Evolutionary conservation across 345 rosid genomes (phyloP).

Genomic region (Brassica napus): DNA sequence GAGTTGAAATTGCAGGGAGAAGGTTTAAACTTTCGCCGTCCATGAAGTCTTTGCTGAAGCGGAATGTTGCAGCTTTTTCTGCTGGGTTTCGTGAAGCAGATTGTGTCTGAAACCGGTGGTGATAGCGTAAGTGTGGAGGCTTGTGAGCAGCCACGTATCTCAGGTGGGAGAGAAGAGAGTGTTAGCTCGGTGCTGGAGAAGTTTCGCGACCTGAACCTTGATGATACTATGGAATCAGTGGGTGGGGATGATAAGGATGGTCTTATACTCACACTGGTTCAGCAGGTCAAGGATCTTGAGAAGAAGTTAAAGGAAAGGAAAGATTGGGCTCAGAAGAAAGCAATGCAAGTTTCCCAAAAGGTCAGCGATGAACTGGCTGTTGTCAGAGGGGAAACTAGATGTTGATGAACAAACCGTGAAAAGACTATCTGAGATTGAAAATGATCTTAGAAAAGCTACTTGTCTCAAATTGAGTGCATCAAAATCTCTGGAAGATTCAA

Average conservation of each 20-base stretch:
- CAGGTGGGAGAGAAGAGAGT: conserved; percentile 39
- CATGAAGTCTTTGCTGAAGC: conserved; percentile 77
- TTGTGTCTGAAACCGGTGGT: conserved; percentile 43
- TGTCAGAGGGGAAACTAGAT: conserved; percentile 50
- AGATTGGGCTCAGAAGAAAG: conserved; percentile 95
- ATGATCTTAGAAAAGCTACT: conserved; percentile 67
- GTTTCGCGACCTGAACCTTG: conserved; percentile 74
- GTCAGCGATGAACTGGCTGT: conserved; percentile 71
- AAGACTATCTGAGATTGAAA: conserved; percentile 73
- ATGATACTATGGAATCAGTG: conserved; percentile 56
- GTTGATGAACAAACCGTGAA: conserved; percentile 77
- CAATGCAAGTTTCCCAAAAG: conserved; percentile 92
- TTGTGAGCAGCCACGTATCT: conserved; percentile 47
- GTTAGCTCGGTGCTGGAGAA: conserved; percentile 58
- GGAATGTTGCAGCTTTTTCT: conserved; percentile 83
- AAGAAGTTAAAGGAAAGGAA: conserved; percentile 76
- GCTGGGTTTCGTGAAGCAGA: conserved; percentile 60
- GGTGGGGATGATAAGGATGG: conserved; percentile 73
- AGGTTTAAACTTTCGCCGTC: conserved; percentile 81
- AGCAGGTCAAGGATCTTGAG: conserved; percentile 73
- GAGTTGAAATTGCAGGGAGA: conserved; percentile 64
- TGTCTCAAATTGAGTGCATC: conserved; percentile 79
- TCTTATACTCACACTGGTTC: conserved; percentile 59
- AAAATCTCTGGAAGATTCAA: conserved; percentile 75
- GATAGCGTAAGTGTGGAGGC: conserved; percentile 41